A percentile compares a stretch with the other conserved stretches of the same genome.
These are phyloP conservation scores for Ophiosphaerella herpotricha DNA, from an alignment of 2,329 filamentous ascomycete species.

Conservation along the genomic window DNA sequence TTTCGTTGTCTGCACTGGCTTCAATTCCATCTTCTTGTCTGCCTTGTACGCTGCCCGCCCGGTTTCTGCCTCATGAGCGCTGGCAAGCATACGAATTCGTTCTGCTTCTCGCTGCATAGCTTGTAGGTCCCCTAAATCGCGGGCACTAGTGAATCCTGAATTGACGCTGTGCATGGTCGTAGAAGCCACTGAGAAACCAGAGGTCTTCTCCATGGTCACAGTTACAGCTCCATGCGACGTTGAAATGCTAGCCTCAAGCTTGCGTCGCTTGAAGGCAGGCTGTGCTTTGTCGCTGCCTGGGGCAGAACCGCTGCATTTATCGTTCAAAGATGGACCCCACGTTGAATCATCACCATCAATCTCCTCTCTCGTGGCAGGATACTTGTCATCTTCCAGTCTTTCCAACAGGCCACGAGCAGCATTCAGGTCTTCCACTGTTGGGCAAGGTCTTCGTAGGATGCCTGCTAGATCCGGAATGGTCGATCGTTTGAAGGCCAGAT, in stretches of 20 bases:
- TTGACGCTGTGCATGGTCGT: slow-evolving; percentile 27
- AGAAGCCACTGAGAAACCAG: slow-evolving; percentile 32
- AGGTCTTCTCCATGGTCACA: slow-evolving; percentile 38
- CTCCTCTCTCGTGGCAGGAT: slow-evolving; percentile 42
- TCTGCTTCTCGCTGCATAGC: slow-evolving; percentile 47
- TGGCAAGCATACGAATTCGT: slow-evolving; percentile 27
- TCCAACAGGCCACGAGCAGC: slow-evolving; percentile 30
- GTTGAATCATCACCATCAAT: slow-evolving; percentile 35
- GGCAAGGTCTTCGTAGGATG: slow-evolving; percentile 69
- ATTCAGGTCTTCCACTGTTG: slow-evolving; percentile 51
- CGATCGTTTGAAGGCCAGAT: slow-evolving; percentile 61
- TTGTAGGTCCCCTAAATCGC: slow-evolving; percentile 35
- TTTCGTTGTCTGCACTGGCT: slow-evolving; percentile 19
- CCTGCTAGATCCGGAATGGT: slow-evolving; percentile 69
- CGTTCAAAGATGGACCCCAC: slow-evolving; percentile 19
- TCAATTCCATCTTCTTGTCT: slow-evolving; percentile 30
- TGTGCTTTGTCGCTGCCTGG: slow-evolving; percentile 6
- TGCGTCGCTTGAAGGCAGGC: slow-evolving; percentile 31
- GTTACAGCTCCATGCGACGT: slow-evolving; percentile 13
- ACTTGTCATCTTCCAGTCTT: slow-evolving; percentile 41
- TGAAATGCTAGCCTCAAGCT: slow-evolving; percentile 22
- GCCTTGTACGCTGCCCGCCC: slow-evolving; percentile 26
- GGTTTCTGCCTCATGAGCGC: slow-evolving; percentile 27
- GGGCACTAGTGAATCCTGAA: slow-evolving; percentile 47
- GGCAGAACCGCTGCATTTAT: slow-evolving; percentile 8